Conservation (phyloP, 2,329 filamentous ascomycete species). For the Ceratocystis cacaofunesta region DNA sequence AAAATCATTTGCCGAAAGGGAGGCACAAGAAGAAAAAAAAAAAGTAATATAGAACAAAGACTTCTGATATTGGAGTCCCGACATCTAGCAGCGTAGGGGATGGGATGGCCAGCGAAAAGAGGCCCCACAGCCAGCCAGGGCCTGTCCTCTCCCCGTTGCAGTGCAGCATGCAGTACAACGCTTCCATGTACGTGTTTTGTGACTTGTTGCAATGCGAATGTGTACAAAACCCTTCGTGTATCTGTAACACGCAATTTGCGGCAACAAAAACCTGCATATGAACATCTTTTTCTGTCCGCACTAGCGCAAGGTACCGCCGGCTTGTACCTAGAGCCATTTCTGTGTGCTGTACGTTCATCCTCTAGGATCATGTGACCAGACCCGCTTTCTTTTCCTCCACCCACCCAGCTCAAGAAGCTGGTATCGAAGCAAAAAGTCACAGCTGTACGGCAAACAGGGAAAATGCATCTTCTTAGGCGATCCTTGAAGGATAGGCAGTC, state of each 20-base stretch:
- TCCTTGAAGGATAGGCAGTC: neutral
- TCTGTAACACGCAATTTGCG: neutral
- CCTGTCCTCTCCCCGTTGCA: neutral
- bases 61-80: neutral
- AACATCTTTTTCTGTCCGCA: neutral
- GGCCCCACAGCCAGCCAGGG: neutral
- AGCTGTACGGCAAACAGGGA: neutral
- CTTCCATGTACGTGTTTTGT: neutral
- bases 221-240: neutral
- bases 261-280: too few relatives aligned
- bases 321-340: neutral
- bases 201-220: neutral
- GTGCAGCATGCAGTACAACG: slow-evolving; percentile 2
- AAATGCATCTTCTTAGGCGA: slow-evolving; percentile 2
- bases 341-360: neutral
- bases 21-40: neutral
- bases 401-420: neutral
- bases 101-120: neutral
- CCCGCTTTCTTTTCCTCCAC: neutral
- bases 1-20: neutral
- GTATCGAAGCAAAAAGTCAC: neutral
- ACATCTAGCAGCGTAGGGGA: neutral
- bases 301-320: neutral
- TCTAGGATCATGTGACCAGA: neutral
- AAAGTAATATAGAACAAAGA: neutral